Percentiles rank a stretch among this genome's conserved stretches.
phyloP scores from a whole-genome alignment of 805 yeast species.

The Wickerhamiella brachini region DNA sequence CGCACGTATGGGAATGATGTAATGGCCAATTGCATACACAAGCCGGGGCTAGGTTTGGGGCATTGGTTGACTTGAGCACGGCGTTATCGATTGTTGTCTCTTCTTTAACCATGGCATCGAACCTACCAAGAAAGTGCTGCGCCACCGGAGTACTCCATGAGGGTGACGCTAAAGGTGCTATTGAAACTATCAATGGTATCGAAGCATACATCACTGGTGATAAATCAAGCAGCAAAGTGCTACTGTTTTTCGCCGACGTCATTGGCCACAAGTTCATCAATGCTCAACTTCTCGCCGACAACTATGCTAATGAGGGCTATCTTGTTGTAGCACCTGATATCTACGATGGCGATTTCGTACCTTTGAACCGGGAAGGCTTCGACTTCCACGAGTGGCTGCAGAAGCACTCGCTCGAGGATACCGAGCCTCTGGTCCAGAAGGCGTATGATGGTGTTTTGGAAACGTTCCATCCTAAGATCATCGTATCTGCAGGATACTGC shows the following conservation, averaged over 20 bases:
- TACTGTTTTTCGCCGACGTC: conserved; percentile 52
- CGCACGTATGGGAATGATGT: no score
- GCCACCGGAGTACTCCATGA: conserved; percentile 19
- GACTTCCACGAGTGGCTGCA: conserved; percentile 35
- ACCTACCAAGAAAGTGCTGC: conserved; percentile 24
- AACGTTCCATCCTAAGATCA: conserved; percentile 33
- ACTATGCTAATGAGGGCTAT: conserved; percentile 46
- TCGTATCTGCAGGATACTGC: conserved; percentile 55
- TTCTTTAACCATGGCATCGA: conserved; percentile 22
- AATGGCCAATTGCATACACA: no score
- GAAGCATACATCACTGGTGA: conserved; percentile 39
- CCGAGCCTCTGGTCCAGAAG: conserved; percentile 34
- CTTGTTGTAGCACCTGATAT: conserved; percentile 68
- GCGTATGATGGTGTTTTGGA: conserved; percentile 34
- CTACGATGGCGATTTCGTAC: conserved; percentile 40
- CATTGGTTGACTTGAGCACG: no score
- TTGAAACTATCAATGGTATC: conserved; percentile 17
- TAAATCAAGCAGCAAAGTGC: conserved; percentile 35
- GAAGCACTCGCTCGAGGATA: conserved; percentile 37
- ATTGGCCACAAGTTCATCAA: conserved; percentile 50
- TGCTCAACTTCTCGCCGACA: conserved; percentile 33
- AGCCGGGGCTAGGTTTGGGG: no score
- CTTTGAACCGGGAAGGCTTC: conserved; percentile 17
- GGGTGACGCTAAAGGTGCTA: conserved; percentile 20
- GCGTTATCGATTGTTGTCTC: background rate